Base-by-base conservation (phyloP, 2,329 filamentous ascomycete species). In the Thielaviopsis populi region DNA sequence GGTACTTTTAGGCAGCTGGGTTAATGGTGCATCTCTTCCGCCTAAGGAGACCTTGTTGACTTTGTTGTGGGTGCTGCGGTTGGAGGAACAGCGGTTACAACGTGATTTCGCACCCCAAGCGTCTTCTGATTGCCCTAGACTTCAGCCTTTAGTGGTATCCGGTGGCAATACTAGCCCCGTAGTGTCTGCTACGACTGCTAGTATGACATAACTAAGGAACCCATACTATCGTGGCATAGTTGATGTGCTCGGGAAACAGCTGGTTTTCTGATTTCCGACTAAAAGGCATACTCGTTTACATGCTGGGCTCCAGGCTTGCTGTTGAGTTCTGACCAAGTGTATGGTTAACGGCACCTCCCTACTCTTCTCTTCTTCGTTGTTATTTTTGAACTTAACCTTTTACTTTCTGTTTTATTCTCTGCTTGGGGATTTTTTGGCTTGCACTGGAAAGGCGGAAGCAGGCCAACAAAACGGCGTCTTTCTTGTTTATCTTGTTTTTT, bases 31-130 rank as follows among this genome's bases (percentile, higher is more conserved):
- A 27, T 30, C 60, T 62, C 72, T 78, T 67, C 78, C 78, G 68
- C 78, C 79, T 33, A 75, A 71, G 68, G 78, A 80, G 69, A 73
- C 75, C 50, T 71, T 81, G 67, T 69, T 81, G 68, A 75, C 79
- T 7, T 70, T 81, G 40, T 67, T 78, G 65, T 81, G 77, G 77
- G 72, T 74, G 64, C 69, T 80, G 6, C 73, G 71, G 63, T 70
- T 76, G 48, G 76, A 80, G 69, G 73, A 76, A 68, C 70, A 71
- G 64, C 75, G 71, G 69, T 71, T 63, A n/a, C 40, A 56, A 11
- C 43, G 64, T 41, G 27, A 54, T 43, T 30, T 53, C 17, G 37
- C 41, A 3, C 8, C 37, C 5, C 42, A 30, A 33, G 59, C 59
- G n/a, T 43, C 40, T 19, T 53, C 63, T 17, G 11, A 40, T 19